These are phyloP conservation scores for Suhomyces panamericanus DNA, from an alignment of 1,139 yeast species.

Conservation along the genomic window DNA sequence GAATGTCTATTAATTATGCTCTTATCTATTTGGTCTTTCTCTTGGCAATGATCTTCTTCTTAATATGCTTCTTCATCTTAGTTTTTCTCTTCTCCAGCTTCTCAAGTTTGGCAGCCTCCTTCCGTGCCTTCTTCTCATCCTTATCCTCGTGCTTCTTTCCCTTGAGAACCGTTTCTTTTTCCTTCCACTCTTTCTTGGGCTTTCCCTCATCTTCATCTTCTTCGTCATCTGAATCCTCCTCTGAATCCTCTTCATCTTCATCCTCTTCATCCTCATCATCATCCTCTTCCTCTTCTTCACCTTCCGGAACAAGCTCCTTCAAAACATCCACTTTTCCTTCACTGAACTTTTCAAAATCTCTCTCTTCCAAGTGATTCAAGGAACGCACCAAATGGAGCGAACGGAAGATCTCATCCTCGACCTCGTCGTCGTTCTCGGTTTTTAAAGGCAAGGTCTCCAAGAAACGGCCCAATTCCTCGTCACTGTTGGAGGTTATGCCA, in stretches of 20 bases:
- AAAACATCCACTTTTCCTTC: slow-evolving; percentile 82
- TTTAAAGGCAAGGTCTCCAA: slow-evolving; percentile 53
- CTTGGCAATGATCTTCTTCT: slow-evolving; percentile 73
- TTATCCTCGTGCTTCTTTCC: slow-evolving; percentile 85
- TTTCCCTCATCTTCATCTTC: slow-evolving; percentile 20
- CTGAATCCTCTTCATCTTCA: slow-evolving; percentile 22
- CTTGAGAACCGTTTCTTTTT: slow-evolving; percentile 41
- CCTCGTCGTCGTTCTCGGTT: slow-evolving; percentile 55
- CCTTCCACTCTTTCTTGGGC: slow-evolving; percentile 43
- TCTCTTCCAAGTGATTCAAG: slow-evolving; percentile 72
- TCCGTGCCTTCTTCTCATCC: slow-evolving; percentile 80
- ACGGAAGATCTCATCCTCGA: slow-evolving; percentile 82
- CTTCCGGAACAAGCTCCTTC: slow-evolving; percentile 53
- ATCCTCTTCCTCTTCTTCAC: slow-evolving; percentile 13
- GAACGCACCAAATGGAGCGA: slow-evolving; percentile 81
- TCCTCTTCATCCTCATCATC: slow-evolving; percentile 20
- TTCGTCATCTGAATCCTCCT: slow-evolving; percentile 23
- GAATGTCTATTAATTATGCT: background rate
- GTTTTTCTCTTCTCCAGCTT: slow-evolving; percentile 86
- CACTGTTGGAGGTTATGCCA: slow-evolving; percentile 41
- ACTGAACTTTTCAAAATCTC: slow-evolving; percentile 81
- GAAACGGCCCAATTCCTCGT: slow-evolving; percentile 36
- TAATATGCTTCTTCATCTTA: slow-evolving; percentile 88
- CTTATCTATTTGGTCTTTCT: slow-evolving; percentile 29
- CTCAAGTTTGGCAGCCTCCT: slow-evolving; percentile 78